A percentile compares a stretch with the other conserved stretches of the same genome.
These are phyloP conservation scores for Auricularia heimuer DNA, from an alignment of 768 basidiomycete genomes.

Conservation along the genomic window DNA sequence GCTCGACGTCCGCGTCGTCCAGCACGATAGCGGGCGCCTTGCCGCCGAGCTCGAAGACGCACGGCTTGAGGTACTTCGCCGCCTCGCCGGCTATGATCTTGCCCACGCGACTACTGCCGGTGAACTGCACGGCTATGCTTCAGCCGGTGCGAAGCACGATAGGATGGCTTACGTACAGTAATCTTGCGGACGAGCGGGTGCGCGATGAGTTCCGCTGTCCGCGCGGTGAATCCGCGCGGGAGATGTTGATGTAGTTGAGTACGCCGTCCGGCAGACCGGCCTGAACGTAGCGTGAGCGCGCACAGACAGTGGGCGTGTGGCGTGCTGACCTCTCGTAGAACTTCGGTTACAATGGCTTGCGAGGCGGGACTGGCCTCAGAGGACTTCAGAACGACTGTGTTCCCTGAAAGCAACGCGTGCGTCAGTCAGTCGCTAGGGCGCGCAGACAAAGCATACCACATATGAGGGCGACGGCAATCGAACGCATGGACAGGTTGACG, in stretches of 20 bases:
- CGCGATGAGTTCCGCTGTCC: slow-evolving; percentile 43
- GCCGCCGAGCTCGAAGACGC: slow-evolving; percentile 46
- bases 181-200: slow-evolving; percentile 44
- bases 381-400: slow-evolving; percentile 44
- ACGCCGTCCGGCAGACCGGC: slow-evolving; percentile 55
- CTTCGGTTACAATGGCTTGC: slow-evolving; percentile 35
- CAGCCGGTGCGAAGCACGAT: slow-evolving; percentile 5
- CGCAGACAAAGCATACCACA: slow-evolving; percentile 21
- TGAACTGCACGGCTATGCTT: slow-evolving; percentile 29
- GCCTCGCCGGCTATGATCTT: slow-evolving; percentile 43
- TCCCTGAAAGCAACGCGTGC: slow-evolving; percentile 23
- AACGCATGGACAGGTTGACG: slow-evolving; percentile 32
- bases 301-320: not conserved
- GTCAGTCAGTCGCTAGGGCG: no score
- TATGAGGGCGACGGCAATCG: slow-evolving; percentile 36
- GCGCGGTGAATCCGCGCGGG: slow-evolving; percentile 29
- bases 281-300: slow-evolving; percentile 10
- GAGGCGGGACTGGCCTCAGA: slow-evolving; percentile 42
- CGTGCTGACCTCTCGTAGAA: slow-evolving; percentile 32
- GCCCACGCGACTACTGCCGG: slow-evolving; percentile 46
- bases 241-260: slow-evolving; percentile 44
- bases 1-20: slow-evolving; percentile 40
- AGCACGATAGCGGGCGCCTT: slow-evolving; percentile 44
- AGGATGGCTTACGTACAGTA: slow-evolving; percentile 29
- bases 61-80: slow-evolving; percentile 45